Conservation (phyloP, 768 basidiomycete genomes). For the Boletellus emodensis region DNA sequence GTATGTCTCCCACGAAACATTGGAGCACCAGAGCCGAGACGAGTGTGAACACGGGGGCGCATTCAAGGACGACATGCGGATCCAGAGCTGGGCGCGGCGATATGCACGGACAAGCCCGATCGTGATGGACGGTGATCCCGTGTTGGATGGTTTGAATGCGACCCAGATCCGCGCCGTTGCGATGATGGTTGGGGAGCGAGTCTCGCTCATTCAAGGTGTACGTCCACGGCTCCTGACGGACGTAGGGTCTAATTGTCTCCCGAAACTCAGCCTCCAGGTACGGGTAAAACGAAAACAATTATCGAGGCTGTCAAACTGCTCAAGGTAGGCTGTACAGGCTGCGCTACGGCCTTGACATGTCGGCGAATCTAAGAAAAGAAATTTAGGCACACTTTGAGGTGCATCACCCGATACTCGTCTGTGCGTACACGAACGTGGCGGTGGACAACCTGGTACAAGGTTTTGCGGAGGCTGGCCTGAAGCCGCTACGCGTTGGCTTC, state of each 20-base stretch:
- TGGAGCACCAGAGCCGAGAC: constrained; percentile 36
- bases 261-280: constrained; percentile 71
- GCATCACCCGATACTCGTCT: constrained; percentile 81
- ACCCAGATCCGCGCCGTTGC: constrained; percentile 84
- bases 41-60: constrained; percentile 36
- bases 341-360: neutral
- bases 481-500: constrained; percentile 74
- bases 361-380: neutral
- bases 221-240: constrained; percentile 19
- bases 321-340: constrained; percentile 44
- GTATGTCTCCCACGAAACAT: constrained; percentile 35
- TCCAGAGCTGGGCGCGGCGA: constrained; percentile 78
- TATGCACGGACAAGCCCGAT: constrained; percentile 59
- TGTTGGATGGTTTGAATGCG: constrained; percentile 56
- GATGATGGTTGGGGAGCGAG: constrained; percentile 74
- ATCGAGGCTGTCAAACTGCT: constrained; percentile 79
- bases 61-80: constrained; percentile 68
- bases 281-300: constrained; percentile 91
- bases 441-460: constrained; percentile 89
- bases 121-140: constrained; percentile 74
- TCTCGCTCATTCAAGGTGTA: constrained; percentile 87
- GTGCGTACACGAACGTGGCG: constrained; percentile 91
- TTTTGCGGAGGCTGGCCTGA: constrained; percentile 54
- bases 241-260: neutral
- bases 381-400: constrained; percentile 71